These are phyloP conservation scores for Tricholoma furcatifolium DNA, from an alignment of 768 basidiomycete genomes.

Conservation along the genomic window DNA sequence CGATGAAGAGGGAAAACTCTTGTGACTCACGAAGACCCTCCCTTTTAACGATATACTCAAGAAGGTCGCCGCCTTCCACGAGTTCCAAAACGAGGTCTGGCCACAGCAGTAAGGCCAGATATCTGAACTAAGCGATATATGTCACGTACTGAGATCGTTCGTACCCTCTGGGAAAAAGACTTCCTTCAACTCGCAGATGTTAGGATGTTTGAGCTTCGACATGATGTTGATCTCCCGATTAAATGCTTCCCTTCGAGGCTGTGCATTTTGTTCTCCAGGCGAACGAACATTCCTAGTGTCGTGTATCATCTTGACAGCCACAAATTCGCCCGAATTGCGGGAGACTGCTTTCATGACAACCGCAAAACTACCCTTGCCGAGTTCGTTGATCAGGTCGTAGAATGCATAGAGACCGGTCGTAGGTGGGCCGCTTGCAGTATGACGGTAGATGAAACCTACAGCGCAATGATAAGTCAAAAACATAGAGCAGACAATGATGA, in stretches of 20 bases:
- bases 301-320: conserved; percentile 88
- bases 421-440: conserved; percentile 50
- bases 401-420: conserved; percentile 55
- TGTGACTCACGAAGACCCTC: conserved; percentile 56
- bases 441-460: conserved; percentile 72
- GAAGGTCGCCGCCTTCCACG: conserved; percentile 85
- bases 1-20: neutral
- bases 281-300: conserved; percentile 38
- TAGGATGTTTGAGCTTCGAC: conserved; percentile 71
- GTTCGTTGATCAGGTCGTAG: conserved; percentile 67
- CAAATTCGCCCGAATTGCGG: conserved; percentile 67
- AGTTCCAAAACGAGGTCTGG: conserved; percentile 81
- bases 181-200: conserved; percentile 80
- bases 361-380: conserved; percentile 92
- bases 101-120: conserved; percentile 14
- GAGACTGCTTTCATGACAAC: conserved; percentile 83
- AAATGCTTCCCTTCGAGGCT: conserved; percentile 36
- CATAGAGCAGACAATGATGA: neutral
- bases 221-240: conserved; percentile 79
- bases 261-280: conserved; percentile 23
- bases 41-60: conserved; percentile 70
- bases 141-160: conserved; percentile 51
- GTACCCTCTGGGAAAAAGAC: conserved; percentile 64
- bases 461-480: neutral
- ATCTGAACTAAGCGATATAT: conserved; percentile 16